Percentiles rank a stretch among this genome's conserved stretches.
Evolutionary conservation across 139 green algal genomes (phyloP).

Genomic region (Closterium sp.): DNA sequence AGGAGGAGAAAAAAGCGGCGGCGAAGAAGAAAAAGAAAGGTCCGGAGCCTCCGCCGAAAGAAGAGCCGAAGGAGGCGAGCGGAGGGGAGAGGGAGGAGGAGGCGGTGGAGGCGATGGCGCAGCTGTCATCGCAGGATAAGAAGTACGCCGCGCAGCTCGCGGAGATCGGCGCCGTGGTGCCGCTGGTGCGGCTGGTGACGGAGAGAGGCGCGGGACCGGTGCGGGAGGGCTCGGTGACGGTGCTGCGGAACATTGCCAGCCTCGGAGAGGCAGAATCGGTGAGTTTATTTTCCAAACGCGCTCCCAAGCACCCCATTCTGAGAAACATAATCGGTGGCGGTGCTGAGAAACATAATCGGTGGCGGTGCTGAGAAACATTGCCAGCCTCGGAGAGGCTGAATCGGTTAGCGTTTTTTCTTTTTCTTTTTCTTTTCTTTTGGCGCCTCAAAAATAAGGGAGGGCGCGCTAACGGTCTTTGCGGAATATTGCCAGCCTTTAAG

Average conservation of each 20-base stretch:
- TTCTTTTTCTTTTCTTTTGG: neutral
- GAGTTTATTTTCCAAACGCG: neutral
- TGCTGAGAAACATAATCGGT: no score
- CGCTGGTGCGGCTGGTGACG: slow-evolving; percentile 16
- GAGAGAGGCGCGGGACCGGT: neutral
- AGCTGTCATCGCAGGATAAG: slow-evolving; percentile 5
- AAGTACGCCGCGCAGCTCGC: slow-evolving; percentile 26
- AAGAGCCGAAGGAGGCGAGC: slow-evolving; percentile 9
- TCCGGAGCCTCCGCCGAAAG: neutral
- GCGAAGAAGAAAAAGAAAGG: slow-evolving; percentile 7
- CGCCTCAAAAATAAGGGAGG: neutral
- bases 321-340: no score
- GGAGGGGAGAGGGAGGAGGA: slow-evolving; percentile 21
- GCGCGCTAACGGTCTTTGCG: neutral
- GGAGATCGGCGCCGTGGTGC: slow-evolving; percentile 13
- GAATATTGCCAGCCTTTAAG: neutral
- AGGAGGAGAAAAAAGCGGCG: neutral
- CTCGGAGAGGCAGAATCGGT: neutral
- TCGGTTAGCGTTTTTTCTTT: no score
- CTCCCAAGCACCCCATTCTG: no score
- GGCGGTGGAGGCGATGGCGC: slow-evolving; percentile 17
- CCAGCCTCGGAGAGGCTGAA: neutral
- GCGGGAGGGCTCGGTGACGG: neutral
- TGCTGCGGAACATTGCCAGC: neutral
- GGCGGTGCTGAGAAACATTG: neutral